Evolutionary conservation across 164 flowering plant genomes (phyloP).

Genomic region (Nymphaea thermarum): DNA sequence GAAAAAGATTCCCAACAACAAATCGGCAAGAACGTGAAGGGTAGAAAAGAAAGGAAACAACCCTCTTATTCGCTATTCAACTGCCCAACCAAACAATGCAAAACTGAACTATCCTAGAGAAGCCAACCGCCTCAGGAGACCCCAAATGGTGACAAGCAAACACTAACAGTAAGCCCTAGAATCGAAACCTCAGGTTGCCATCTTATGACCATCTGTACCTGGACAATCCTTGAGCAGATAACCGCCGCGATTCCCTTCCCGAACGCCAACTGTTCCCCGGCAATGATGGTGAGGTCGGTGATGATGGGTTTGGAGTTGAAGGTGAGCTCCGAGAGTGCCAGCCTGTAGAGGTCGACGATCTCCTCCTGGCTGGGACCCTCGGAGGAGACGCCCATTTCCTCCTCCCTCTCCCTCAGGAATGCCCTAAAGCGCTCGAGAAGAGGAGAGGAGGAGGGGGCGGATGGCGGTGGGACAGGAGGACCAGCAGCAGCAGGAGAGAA

Average conservation of each 20-base stretch:
- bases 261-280: constrained; percentile 68
- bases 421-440: constrained; percentile 53
- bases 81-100: no score
- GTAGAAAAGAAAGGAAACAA: no score
- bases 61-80: no score
- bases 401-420: constrained; percentile 55
- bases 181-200: not conserved
- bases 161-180: not conserved
- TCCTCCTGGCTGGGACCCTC: constrained; percentile 36
- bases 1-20: no score
- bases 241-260: constrained; percentile 83
- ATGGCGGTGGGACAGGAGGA: constrained; percentile 12
- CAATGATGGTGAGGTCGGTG: constrained; percentile 90
- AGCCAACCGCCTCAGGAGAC: no score
- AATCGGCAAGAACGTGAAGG: no score
- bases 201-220: constrained; percentile 31
- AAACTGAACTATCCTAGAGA: no score
- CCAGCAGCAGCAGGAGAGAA: not conserved
- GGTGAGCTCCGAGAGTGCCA: constrained; percentile 48
- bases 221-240: constrained; percentile 69
- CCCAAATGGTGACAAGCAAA: no score
- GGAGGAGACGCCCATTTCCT: constrained; percentile 18
- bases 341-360: constrained; percentile 59
- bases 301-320: constrained; percentile 92
- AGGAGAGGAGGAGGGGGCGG: constrained; percentile 17